Percentiles rank a stretch among this genome's conserved stretches.
These are phyloP conservation scores for Cornus controversa DNA, from an alignment of 148 eudicot species.

Conservation along the genomic window DNA sequence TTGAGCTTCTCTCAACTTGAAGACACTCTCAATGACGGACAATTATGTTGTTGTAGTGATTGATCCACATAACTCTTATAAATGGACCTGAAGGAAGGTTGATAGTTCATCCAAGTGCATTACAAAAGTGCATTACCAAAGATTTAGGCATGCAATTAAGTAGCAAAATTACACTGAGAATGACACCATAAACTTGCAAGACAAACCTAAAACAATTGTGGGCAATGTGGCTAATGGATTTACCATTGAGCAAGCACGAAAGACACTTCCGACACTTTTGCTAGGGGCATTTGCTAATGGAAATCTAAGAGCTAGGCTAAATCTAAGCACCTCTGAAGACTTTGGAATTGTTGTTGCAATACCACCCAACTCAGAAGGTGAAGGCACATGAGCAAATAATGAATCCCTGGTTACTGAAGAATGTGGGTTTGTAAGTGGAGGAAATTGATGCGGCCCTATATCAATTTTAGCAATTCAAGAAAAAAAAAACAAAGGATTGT, in stretches of 20 bases:
- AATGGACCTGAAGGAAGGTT: too few species aligned
- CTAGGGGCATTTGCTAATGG: constrained; percentile 68
- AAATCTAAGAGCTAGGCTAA: constrained; percentile 39
- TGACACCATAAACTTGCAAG: constrained; percentile 7
- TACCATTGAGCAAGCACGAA: constrained; percentile 39
- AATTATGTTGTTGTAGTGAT: too few species aligned
- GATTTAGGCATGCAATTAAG: not conserved
- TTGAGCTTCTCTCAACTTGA: too few species aligned
- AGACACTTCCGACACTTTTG: constrained; percentile 35
- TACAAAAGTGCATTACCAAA: too few species aligned
- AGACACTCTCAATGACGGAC: too few species aligned
- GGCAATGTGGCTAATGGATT: constrained; percentile 32
- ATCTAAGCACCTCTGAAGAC: constrained; percentile 49
- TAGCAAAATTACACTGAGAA: constrained; percentile 11
- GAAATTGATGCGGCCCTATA: constrained; percentile 82
- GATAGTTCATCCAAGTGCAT: too few species aligned
- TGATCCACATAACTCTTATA: too few species aligned
- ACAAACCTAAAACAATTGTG: constrained; percentile 23
- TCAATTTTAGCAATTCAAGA: constrained; percentile 11
- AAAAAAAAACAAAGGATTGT: not conserved
- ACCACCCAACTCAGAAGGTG: constrained; percentile 57
- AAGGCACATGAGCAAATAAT: constrained; percentile 69
- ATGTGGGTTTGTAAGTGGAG: constrained; percentile 71
- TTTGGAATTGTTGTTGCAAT: constrained; percentile 22
- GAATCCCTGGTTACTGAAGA: constrained; percentile 46